Evolutionary conservation across 179 eudicot species (phyloP).

Genomic region (Corrigiola litoralis): DNA sequence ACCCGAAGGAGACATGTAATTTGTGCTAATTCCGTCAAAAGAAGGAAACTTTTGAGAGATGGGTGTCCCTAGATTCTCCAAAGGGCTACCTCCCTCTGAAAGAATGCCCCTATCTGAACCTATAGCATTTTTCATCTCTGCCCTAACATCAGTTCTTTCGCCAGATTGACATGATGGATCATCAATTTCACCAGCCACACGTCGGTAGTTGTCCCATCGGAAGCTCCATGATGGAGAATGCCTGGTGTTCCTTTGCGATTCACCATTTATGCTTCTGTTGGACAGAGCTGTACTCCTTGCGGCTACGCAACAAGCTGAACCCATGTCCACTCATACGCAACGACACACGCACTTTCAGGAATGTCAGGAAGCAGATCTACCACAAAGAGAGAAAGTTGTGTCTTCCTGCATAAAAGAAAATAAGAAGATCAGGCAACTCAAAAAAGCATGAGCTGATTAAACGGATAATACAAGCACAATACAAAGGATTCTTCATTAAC

Average conservation of each 20-base stretch:
- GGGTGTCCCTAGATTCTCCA: constrained; percentile 32
- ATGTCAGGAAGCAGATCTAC: background rate
- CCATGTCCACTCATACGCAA: constrained; percentile 23
- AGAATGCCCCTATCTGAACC: constrained; percentile 25
- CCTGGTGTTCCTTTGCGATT: constrained; percentile 28
- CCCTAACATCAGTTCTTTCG: constrained; percentile 29
- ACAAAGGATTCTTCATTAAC: too few relatives aligned
- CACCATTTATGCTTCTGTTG: constrained; percentile 28
- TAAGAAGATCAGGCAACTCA: background rate
- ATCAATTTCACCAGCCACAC: constrained; percentile 44
- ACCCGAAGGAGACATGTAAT: constrained; percentile 37
- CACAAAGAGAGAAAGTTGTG: background rate
- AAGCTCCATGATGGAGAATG: constrained; percentile 58
- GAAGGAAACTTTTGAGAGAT: constrained; percentile 38
- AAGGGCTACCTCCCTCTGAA: constrained; percentile 36
- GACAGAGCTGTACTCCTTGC: constrained; percentile 32
- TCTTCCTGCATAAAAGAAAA: constrained; percentile 14
- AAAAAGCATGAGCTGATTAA: too few relatives aligned
- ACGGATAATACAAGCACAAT: too few relatives aligned
- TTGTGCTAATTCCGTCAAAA: constrained; percentile 28
- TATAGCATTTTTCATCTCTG: constrained; percentile 33
- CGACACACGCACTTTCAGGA: background rate
- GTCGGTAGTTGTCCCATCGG: constrained; percentile 40
- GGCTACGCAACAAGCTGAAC: constrained; percentile 52
- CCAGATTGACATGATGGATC: constrained; percentile 21